A percentile compares a stretch with the other conserved stretches of the same genome.
Evolutionary conservation across 345 rosid genomes (phyloP).

Genomic region (Pistacia integerrima): DNA sequence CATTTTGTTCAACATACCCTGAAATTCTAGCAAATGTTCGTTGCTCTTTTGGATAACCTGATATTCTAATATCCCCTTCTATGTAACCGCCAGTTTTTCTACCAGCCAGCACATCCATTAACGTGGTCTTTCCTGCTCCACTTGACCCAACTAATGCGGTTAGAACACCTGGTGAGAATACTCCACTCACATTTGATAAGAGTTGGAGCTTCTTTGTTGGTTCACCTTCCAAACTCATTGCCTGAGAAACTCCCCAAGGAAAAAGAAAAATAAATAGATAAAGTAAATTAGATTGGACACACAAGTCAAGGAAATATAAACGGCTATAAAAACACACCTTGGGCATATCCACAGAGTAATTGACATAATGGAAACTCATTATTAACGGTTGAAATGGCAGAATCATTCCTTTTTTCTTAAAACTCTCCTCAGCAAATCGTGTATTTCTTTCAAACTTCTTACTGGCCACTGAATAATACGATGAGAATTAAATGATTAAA

Average conservation of each 20-base stretch:
- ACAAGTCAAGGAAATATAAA: slow-evolving; percentile 1
- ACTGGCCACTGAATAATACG: slow-evolving; percentile 26
- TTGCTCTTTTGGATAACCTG: slow-evolving; percentile 81
- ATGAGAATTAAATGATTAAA: slow-evolving; percentile 2
- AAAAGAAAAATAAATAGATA: too few species aligned
- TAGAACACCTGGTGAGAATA: slow-evolving; percentile 91
- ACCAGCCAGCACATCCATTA: slow-evolving; percentile 98
- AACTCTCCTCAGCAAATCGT: slow-evolving; percentile 30
- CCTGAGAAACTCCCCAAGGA: slow-evolving; percentile 41
- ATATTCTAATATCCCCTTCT: slow-evolving; percentile 83
- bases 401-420: slow-evolving; percentile 78
- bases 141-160: slow-evolving; percentile 96
- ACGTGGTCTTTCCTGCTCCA: slow-evolving; percentile 95
- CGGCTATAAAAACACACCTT: slow-evolving; percentile 42
- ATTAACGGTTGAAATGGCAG: slow-evolving; percentile 88
- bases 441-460: not conserved
- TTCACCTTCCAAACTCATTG: slow-evolving; percentile 71
- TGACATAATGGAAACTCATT: slow-evolving; percentile 90
- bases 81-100: slow-evolving; percentile 92
- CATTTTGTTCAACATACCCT: slow-evolving; percentile 96
- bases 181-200: slow-evolving; percentile 78
- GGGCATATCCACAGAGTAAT: slow-evolving; percentile 92
- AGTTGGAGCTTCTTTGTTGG: slow-evolving; percentile 72
- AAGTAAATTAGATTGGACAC: not conserved
- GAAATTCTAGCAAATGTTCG: slow-evolving; percentile 86